Conservation (phyloP, 2,329 filamentous ascomycete species). For the Lachnellula cervina region DNA sequence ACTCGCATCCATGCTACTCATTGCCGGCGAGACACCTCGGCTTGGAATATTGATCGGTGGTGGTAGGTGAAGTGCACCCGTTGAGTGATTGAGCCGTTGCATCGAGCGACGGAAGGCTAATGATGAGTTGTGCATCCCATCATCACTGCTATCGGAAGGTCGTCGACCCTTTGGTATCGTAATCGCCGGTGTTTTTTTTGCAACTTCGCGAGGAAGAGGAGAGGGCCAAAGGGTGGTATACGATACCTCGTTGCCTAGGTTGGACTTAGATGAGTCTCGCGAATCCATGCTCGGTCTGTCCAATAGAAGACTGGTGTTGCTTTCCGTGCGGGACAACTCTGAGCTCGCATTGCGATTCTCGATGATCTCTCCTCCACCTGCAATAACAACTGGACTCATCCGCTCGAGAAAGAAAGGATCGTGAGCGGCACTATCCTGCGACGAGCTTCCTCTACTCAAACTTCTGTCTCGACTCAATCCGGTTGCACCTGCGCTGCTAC, state of each 20-base stretch:
- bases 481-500: constrained; percentile 50
- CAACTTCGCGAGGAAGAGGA: constrained; percentile 39
- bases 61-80: constrained; percentile 43
- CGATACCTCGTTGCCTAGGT: constrained; percentile 31
- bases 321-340: constrained; percentile 46
- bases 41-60: constrained; percentile 45
- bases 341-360: constrained; percentile 54
- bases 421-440: constrained; percentile 47
- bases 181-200: constrained; percentile 14
- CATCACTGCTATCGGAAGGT: constrained; percentile 53
- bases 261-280: constrained; percentile 31
- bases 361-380: constrained; percentile 54
- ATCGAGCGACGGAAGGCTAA: constrained; percentile 52
- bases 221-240: constrained; percentile 51
- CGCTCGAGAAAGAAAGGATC: constrained; percentile 58
- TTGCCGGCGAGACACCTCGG: constrained; percentile 41
- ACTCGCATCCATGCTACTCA: constrained; percentile 53
- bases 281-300: constrained; percentile 42
- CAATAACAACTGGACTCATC: constrained; percentile 62
- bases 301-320: constrained; percentile 42
- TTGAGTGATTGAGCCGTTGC: constrained; percentile 46
- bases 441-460: constrained; percentile 37
- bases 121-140: constrained; percentile 48
- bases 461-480: constrained; percentile 37
- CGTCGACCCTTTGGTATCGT: constrained; percentile 19